Percentiles rank a stretch among this genome's conserved stretches.
These are phyloP conservation scores for Fusarium circinatum DNA, from an alignment of 2,329 filamentous ascomycete species.

Conservation along the genomic window DNA sequence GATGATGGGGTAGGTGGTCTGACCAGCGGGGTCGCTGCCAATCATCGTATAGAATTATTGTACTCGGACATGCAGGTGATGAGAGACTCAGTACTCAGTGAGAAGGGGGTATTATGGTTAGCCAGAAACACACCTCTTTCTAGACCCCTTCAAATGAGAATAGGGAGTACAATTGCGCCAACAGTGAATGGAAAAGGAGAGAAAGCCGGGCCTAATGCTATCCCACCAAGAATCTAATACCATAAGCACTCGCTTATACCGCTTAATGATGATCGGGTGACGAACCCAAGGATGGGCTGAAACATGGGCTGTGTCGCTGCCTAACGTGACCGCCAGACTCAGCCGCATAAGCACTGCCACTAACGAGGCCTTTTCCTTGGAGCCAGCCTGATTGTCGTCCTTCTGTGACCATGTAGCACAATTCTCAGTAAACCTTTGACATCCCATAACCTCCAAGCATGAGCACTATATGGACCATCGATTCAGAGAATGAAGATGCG, in stretches of 20 bases:
- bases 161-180: no score
- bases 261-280: no score
- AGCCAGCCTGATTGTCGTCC: no score
- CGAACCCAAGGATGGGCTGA: background rate
- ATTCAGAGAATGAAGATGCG: no score
- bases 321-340: background rate
- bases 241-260: no score
- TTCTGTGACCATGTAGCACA: background rate
- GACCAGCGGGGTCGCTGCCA: background rate
- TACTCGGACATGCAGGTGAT: background rate
- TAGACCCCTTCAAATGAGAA: no score
- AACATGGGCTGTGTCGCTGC: background rate
- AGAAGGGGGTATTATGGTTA: no score
- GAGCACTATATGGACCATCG: no score
- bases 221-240: no score
- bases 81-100: background rate
- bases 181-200: background rate
- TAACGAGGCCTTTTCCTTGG: no score
- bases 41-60: background rate
- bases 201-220: rapidly evolving
- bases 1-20: background rate
- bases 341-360: background rate
- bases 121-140: no score
- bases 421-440: background rate
- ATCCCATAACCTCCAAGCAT: no score